These are phyloP conservation scores for Setaria viridis DNA, from an alignment of 202 grass and related monocot genomes.

Conservation along the genomic window DNA sequence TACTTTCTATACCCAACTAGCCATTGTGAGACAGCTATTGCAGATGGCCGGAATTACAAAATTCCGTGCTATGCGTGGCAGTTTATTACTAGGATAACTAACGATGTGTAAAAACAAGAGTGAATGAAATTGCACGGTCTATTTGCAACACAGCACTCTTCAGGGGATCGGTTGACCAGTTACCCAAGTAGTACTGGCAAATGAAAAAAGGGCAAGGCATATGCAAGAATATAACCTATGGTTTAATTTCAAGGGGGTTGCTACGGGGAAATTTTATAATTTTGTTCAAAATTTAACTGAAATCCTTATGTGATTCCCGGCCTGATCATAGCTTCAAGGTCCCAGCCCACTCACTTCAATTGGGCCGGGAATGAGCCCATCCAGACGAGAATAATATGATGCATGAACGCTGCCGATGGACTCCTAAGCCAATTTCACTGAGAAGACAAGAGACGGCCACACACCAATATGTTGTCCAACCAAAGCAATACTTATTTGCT, in stretches of 20 bases:
- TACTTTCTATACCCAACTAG: neutral
- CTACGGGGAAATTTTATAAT: neutral
- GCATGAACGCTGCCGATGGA: neutral
- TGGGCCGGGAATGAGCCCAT: neutral
- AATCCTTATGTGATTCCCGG: neutral
- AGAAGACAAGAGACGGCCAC: neutral
- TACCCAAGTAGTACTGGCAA: too few species aligned
- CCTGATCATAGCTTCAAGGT: neutral
- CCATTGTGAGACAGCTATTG: too few species aligned
- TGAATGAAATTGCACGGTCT: too few species aligned
- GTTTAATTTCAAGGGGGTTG: too few species aligned
- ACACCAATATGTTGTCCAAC: neutral
- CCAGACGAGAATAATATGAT: neutral
- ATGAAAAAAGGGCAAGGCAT: too few species aligned
- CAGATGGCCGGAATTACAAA: too few species aligned
- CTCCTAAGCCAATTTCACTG: neutral
- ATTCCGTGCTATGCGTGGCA: too few species aligned
- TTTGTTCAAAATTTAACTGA: neutral
- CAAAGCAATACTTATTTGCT: neutral
- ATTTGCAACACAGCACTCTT: too few species aligned
- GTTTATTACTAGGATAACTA: too few species aligned
- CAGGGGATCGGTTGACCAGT: too few species aligned
- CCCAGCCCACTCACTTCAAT: neutral
- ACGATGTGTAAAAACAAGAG: too few species aligned
- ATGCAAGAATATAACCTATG: too few species aligned